These are phyloP conservation scores for Agrocybe praecox DNA, from an alignment of 768 basidiomycete species.

Conservation along the genomic window DNA sequence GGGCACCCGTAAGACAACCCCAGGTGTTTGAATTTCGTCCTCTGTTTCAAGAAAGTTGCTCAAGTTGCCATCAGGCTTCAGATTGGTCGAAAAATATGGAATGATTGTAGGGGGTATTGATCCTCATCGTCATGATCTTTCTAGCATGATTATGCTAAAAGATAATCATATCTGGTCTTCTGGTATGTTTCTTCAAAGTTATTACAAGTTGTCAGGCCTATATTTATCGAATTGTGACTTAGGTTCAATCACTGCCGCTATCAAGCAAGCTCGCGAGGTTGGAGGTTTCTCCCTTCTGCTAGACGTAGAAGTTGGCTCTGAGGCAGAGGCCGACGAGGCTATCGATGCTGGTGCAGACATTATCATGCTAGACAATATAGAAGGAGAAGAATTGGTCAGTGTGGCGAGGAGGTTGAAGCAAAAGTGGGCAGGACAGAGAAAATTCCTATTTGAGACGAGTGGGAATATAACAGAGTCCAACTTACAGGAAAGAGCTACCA, in stretches of 20 bases:
- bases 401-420: conserved; percentile 74
- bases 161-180: conserved; percentile 99
- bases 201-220: neutral
- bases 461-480: conserved; percentile 94
- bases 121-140: conserved; percentile 93
- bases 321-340: conserved; percentile 95
- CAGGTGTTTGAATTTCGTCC: conserved; percentile 43
- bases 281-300: conserved; percentile 91
- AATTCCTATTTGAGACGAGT: conserved; percentile 91
- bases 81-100: conserved; percentile 97
- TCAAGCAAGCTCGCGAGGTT: conserved; percentile 82
- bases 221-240: conserved; percentile 3
- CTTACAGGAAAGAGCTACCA: conserved; percentile 75
- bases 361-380: conserved; percentile 94
- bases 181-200: conserved; percentile 43
- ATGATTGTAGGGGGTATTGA: conserved; percentile 99
- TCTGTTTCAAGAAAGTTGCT: neutral
- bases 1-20: conserved; percentile 97
- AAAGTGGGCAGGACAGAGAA: conserved; percentile 79
- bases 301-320: conserved; percentile 90
- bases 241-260: conserved; percentile 92
- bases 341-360: conserved; percentile 95
- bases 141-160: conserved; percentile 99
- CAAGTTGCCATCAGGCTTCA: conserved; percentile 61
- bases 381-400: conserved; percentile 68